Evolutionary conservation across 202 grass and related monocot species (phyloP).

Genomic region (Saccharum hybrid): DNA sequence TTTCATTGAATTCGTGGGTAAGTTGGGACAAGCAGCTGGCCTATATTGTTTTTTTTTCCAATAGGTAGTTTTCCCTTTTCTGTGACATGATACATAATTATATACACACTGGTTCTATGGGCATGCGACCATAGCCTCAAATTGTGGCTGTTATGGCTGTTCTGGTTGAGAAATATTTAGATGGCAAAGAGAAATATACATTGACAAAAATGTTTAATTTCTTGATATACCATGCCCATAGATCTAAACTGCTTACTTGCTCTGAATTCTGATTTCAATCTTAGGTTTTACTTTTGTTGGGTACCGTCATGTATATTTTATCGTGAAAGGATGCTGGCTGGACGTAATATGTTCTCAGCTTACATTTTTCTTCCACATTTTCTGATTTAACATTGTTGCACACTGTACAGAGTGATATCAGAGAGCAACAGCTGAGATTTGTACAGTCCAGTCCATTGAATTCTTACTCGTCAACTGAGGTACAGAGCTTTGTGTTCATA

Average conservation of each 20-base stretch:
- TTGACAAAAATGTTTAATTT: constrained; percentile 18
- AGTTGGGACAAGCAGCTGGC: background rate
- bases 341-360: constrained; percentile 22
- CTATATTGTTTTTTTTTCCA: constrained; percentile 7
- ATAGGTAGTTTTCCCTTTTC: background rate
- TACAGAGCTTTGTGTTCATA: constrained; percentile 45
- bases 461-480: constrained; percentile 77
- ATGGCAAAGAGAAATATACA: constrained; percentile 5
- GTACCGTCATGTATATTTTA: background rate
- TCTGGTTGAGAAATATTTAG: constrained; percentile 11
- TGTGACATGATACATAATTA: background rate
- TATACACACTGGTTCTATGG: background rate
- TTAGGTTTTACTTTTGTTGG: constrained; percentile 20
- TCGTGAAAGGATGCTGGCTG: background rate
- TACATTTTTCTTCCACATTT: constrained; percentile 15
- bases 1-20: constrained; percentile 7
- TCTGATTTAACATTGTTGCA: constrained; percentile 25
- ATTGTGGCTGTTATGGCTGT: background rate
- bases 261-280: background rate
- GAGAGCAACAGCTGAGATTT: constrained; percentile 88
- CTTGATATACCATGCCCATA: background rate
- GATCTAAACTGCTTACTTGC: background rate
- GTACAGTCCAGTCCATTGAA: constrained; percentile 63
- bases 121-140: background rate
- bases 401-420: constrained; percentile 57